Evolutionary conservation across 1,284 basidiomycete genomes (phyloP).

Genomic region (Ganoderma lingzhi): DNA sequence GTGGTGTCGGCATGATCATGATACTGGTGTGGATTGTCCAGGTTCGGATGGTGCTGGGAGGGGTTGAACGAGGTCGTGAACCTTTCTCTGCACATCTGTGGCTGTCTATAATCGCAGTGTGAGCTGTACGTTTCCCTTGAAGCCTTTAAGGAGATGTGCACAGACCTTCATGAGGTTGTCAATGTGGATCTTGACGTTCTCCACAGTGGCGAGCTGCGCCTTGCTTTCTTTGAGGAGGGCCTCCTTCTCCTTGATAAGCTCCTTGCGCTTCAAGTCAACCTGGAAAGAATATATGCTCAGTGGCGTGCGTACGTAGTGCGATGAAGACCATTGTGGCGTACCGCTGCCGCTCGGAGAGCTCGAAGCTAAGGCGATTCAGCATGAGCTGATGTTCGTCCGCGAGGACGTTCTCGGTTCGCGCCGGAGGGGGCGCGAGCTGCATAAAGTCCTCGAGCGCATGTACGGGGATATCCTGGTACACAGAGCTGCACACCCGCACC

Average conservation of each 20-base stretch:
- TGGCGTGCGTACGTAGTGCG: slow-evolving; percentile 20
- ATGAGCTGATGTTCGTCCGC: slow-evolving; percentile 79
- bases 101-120: slow-evolving; percentile 56
- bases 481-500: slow-evolving; percentile 50
- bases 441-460: slow-evolving; percentile 73
- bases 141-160: background rate
- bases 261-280: slow-evolving; percentile 74
- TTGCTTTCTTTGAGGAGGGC: slow-evolving; percentile 79
- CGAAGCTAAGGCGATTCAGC: slow-evolving; percentile 83
- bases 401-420: slow-evolving; percentile 64
- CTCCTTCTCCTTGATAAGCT: slow-evolving; percentile 71
- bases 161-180: slow-evolving; percentile 76
- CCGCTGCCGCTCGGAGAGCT: slow-evolving; percentile 84
- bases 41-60: slow-evolving; percentile 25
- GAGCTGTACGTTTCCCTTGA: background rate
- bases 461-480: slow-evolving; percentile 82
- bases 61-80: slow-evolving; percentile 69
- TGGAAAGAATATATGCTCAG: slow-evolving; percentile 41
- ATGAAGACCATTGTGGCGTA: slow-evolving; percentile 41
- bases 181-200: slow-evolving; percentile 76
- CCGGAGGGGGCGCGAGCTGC: slow-evolving; percentile 70
- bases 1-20: slow-evolving; percentile 8
- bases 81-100: slow-evolving; percentile 75
- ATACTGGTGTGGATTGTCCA: slow-evolving; percentile 25
- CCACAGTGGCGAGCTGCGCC: slow-evolving; percentile 68